Conservation (phyloP, 2,329 filamentous ascomycete genomes). For the Penicillium psychrosexuale region DNA sequence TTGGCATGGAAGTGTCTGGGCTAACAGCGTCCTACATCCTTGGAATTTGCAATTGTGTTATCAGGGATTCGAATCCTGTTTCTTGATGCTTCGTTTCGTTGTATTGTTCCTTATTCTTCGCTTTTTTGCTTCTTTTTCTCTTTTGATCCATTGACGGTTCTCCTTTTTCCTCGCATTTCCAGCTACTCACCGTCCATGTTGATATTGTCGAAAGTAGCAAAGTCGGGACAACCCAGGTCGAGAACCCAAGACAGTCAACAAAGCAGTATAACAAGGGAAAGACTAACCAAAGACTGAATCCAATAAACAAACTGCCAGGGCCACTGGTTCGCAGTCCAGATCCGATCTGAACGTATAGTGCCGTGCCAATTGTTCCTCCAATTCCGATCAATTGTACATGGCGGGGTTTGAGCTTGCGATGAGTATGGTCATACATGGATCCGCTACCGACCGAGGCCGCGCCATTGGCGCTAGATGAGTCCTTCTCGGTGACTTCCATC, state of each 20-base stretch:
- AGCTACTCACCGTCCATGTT: background rate
- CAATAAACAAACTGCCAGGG: constrained; percentile 45
- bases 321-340: constrained; percentile 41
- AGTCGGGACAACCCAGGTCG: constrained; percentile 7
- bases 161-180: background rate
- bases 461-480: constrained; percentile 11
- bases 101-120: background rate
- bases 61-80: background rate
- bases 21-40: constrained; percentile 8
- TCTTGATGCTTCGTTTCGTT: background rate
- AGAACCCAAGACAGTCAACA: constrained; percentile 1
- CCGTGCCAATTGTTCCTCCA: constrained; percentile 47
- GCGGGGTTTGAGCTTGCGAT: constrained; percentile 44
- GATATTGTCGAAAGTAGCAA: background rate
- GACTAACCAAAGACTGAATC: constrained; percentile 47
- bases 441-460: constrained; percentile 24
- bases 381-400: constrained; percentile 50
- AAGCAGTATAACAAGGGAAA: background rate
- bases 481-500: constrained; percentile 19
- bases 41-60: background rate
- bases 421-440: constrained; percentile 35
- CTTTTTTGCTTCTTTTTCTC: background rate
- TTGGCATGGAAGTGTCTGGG: background rate
- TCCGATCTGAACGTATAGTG: constrained; percentile 45
- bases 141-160: background rate